Base-by-base conservation (phyloP, 2,329 filamentous ascomycete species). In the Lachnellula arida region DNA sequence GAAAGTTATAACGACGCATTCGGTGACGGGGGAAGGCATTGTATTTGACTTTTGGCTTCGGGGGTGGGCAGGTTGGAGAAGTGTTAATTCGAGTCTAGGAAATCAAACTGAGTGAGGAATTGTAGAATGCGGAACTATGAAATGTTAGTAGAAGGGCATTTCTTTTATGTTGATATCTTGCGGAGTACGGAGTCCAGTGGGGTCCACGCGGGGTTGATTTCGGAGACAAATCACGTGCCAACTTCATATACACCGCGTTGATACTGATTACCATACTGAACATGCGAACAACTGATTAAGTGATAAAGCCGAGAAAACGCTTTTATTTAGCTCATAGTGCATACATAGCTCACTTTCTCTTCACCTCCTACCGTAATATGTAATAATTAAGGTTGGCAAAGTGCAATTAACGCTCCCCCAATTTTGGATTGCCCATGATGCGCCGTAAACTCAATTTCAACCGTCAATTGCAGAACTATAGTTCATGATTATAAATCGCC, bases 1-100 rank as follows among this genome's bases (percentile, higher is more conserved):
- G 44, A 78, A 64, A 0, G 72, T 68, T 5, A 76, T 35, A 19
- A 14, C 39, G 2, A 44, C 44, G 43, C 11, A 25, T 53, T 53
- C 51, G 17, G 51, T 48, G 5, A 53, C 42, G 12, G 50, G 50
- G 15, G 28, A 37, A n/a, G 22, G 14, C 23, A 28, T 32, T 46
- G 23, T 37, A 22, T n/a, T 12, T 15, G 12, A 12, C 6, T 46
- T 17, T 4, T 32, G 8, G 22, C 22, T 22, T 22, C n/a, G n/a
- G 22, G 22, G 28, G 28, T 9, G 8, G 9, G 9, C 8, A 11
- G 9, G 28, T 32, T 32, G 28, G 9, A 32, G 9, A 3, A 8
- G 8, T 32, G 9, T 11, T 32, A 32, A 32, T 32, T 11, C 2
- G 9, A 32, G 8, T 32, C 3, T 4, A 11, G 28, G 28, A 32